Conservation (phyloP, 345 rosid genomes). For the Populus alba region DNA sequence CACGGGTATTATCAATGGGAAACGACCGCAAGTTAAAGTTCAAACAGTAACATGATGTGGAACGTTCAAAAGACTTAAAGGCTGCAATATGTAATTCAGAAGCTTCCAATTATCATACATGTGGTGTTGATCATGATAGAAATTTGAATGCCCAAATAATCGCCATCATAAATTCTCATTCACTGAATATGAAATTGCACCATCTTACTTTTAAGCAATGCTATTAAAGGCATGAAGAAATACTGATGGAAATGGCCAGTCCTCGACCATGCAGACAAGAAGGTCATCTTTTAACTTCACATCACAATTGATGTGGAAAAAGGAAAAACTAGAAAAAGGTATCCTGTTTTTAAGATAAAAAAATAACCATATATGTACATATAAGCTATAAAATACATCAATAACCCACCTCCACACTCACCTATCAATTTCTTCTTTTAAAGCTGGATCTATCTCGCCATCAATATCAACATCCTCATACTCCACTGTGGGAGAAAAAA, state of each 20-base stretch:
- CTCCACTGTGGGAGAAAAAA: constrained; percentile 11
- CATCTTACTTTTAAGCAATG: not conserved
- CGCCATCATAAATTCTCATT: not conserved
- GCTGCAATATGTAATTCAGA: not conserved
- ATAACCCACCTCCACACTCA: constrained; percentile 12
- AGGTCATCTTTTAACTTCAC: not conserved
- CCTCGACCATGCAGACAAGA: not conserved
- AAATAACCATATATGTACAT: not conserved
- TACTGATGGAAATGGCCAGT: not conserved
- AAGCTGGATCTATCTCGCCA: constrained; percentile 29
- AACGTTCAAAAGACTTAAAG: not conserved
- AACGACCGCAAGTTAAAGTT: not conserved
- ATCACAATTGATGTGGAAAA: not conserved
- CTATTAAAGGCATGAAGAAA: not conserved
- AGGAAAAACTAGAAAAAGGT: not conserved
- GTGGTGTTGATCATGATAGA: not conserved
- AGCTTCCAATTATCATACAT: not conserved
- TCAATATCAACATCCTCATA: constrained; percentile 30
- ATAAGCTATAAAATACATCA: not conserved
- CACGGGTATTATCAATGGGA: not conserved
- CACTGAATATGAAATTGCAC: not conserved
- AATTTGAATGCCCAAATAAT: not conserved
- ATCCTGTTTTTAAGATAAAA: not conserved
- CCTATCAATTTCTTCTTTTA: constrained; percentile 31
- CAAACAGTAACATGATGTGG: not conserved